Evolutionary conservation across 164 flowering plant genomes (phyloP).

Genomic region (Warburgia ugandensis): DNA sequence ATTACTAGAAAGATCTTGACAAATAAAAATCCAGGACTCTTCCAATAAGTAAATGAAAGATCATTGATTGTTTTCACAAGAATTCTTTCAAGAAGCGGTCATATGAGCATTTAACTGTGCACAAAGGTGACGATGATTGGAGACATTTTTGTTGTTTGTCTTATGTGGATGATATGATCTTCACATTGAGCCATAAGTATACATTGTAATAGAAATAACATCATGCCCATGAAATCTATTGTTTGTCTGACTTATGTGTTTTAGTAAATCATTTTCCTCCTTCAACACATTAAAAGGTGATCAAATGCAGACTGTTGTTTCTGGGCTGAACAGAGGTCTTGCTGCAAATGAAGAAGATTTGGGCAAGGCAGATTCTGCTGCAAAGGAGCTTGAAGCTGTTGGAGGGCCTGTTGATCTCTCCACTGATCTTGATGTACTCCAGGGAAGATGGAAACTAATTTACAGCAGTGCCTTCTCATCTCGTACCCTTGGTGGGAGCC

Average conservation of each 20-base stretch:
- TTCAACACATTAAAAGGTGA: constrained; percentile 4
- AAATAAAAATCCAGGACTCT: no score
- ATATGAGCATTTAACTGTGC: background rate
- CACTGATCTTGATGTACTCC: constrained; percentile 60
- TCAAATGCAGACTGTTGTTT: constrained; percentile 68
- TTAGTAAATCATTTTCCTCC: constrained; percentile 3
- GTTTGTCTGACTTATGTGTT: background rate
- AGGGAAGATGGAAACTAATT: constrained; percentile 86
- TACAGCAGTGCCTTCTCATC: constrained; percentile 96
- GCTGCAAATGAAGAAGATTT: constrained; percentile 76
- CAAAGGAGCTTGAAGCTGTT: constrained; percentile 70
- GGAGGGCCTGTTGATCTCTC: constrained; percentile 78
- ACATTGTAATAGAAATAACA: background rate
- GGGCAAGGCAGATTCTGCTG: constrained; percentile 66
- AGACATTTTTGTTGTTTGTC: background rate
- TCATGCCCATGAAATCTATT: background rate
- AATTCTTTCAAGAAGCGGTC: no score
- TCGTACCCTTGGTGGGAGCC: constrained; percentile 92
- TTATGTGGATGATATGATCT: background rate
- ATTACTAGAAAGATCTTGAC: no score
- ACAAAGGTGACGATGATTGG: background rate
- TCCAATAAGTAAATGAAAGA: no score
- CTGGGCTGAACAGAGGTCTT: constrained; percentile 91
- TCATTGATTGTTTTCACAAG: no score
- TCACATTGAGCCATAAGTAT: no score